Evolutionary conservation across 352 stramenopile species (phyloP), one percentile per base, ranked within the genome.

Genomic region (Phytophthora citricola): DNA sequence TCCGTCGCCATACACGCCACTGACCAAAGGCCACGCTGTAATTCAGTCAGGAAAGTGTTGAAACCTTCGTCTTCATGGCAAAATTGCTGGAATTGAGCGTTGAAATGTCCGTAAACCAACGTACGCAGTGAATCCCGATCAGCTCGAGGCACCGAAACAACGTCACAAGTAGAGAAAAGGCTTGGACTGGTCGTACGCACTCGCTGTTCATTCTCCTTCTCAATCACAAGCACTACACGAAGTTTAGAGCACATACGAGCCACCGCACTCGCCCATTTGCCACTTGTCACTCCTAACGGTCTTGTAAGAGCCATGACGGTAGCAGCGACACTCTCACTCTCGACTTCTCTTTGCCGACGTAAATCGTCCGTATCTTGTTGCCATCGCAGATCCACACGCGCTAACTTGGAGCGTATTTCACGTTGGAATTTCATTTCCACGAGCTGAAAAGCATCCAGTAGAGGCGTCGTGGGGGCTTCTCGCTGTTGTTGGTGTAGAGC

Each of bases 281-380:
- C 83, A 22, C 79, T 92, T 0, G 81, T 91, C 10, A 89, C 85
- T 5, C 83, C 83, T 1, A 92, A 60, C 11, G 83, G 83, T 17
- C 83, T 75, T 57, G 89, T 92, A 10, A 92, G 60, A 10, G 83
- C 85, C 83, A 92, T 92, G 64, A 92, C 87, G 3, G 78, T 92
- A 4, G 81, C 76, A 5, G 79, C 86, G 7, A 91, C 72, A 27
- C 76, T 91, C 62, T 92, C 83, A 10, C 75, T 92, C 50, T 92
- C 83, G 5, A 92, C 83, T 66, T 92, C 81, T 11, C 79, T 78
- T 38, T 68, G 65, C 4, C 83, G 73, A 17, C 78, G 39, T 39
- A 85, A 78, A 43, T 92, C 83, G 17, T 92, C 83, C 5, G 61
- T 68, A 27, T 92, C 80, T 22, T 92, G 83, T 29, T 92, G 79